These are phyloP conservation scores for Umbellularia californica DNA, from an alignment of 164 flowering plant species.

Conservation along the genomic window DNA sequence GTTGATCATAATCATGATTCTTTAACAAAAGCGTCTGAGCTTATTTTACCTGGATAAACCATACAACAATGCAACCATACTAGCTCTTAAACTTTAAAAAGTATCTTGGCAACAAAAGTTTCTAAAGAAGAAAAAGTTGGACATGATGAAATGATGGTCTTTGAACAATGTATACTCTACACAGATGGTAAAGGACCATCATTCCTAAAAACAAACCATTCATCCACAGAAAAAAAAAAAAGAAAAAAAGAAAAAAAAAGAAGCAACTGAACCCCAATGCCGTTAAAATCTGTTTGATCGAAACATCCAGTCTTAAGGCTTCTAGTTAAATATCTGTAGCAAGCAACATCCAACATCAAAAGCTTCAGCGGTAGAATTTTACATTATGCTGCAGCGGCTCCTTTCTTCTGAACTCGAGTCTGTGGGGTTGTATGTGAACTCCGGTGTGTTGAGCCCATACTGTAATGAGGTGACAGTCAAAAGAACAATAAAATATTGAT, in stretches of 20 bases:
- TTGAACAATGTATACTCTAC: not conserved
- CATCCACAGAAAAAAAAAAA: not conserved
- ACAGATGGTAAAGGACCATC: not conserved
- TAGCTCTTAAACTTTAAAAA: not conserved
- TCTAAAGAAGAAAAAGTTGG: not conserved
- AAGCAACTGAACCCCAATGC: not conserved
- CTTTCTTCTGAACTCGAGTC: constrained; percentile 59
- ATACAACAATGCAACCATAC: too few relatives aligned
- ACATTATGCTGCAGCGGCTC: constrained; percentile 73
- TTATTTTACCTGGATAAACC: too few relatives aligned
- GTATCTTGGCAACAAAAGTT: not conserved
- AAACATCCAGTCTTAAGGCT: not conserved
- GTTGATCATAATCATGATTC: too few relatives aligned
- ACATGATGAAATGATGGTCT: not conserved
- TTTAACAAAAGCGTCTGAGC: too few relatives aligned
- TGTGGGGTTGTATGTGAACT: constrained; percentile 79
- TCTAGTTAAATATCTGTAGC: not conserved
- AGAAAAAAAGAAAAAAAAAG: not conserved
- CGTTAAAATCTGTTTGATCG: not conserved
- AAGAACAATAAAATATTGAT: not conserved
- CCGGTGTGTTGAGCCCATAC: constrained; percentile 86
- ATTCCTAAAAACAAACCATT: too few relatives aligned
- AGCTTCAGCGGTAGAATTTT: constrained; percentile 5
- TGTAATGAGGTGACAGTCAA: constrained; percentile 16
- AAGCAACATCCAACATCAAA: not conserved